phyloP scores from a whole-genome alignment of 768 basidiomycete genomes.

The Termitomyces sp. region DNA sequence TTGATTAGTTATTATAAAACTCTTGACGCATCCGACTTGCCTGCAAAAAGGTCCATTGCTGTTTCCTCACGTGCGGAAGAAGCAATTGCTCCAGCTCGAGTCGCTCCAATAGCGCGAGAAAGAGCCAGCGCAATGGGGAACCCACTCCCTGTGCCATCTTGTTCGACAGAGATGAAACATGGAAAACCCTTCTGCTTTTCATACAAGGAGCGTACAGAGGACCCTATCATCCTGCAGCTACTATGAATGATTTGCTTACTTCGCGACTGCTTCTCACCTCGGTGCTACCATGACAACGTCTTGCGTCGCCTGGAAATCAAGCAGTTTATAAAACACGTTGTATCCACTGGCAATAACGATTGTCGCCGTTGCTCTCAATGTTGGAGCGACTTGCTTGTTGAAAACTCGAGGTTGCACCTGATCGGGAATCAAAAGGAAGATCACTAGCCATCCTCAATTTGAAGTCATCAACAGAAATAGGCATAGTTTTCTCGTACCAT shows the following conservation, averaged over 20 bases:
- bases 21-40: slow-evolving; percentile 18
- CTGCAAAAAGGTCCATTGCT: slow-evolving; percentile 61
- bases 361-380: slow-evolving; percentile 45
- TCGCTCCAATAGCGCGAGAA: slow-evolving; percentile 58
- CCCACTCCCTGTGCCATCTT: slow-evolving; percentile 53
- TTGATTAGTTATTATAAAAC: neutral
- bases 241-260: neutral
- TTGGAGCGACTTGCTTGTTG: slow-evolving; percentile 51
- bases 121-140: slow-evolving; percentile 49
- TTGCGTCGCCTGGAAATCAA: slow-evolving; percentile 51
- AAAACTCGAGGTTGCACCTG: slow-evolving; percentile 65
- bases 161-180: slow-evolving; percentile 64
- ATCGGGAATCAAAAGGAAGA: slow-evolving; percentile 64
- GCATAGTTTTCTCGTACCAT: slow-evolving; percentile 36
- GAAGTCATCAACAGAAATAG: neutral
- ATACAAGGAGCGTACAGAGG: slow-evolving; percentile 61
- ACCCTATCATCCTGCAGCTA: slow-evolving; percentile 58
- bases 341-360: slow-evolving; percentile 66
- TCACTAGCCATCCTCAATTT: slow-evolving; percentile 30
- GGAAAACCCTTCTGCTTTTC: slow-evolving; percentile 61
- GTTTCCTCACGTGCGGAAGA: slow-evolving; percentile 64
- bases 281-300: slow-evolving; percentile 70
- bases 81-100: slow-evolving; percentile 61
- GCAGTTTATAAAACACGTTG: slow-evolving; percentile 60
- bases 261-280: slow-evolving; percentile 32